A percentile compares a stretch with the other conserved stretches of the same genome.
Evolutionary conservation across 2,329 filamentous ascomycete species (phyloP).

Genomic region (Colletotrichum phormii): DNA sequence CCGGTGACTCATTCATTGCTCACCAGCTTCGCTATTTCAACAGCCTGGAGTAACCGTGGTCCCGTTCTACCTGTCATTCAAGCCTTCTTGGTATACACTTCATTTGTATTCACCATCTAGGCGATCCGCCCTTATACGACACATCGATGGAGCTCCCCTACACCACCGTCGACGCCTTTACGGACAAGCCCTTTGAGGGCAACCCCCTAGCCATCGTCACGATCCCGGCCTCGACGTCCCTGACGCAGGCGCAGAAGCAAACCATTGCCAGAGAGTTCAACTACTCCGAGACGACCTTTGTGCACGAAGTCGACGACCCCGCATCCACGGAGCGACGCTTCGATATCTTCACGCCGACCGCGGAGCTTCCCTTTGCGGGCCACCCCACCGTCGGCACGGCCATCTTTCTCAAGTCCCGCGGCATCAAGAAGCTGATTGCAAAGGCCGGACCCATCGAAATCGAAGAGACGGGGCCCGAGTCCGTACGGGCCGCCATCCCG

Average conservation of each 20-base stretch:
- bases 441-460: slow-evolving; percentile 69
- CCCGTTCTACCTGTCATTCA: background rate
- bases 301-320: slow-evolving; percentile 59
- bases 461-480: slow-evolving; percentile 47
- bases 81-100: background rate
- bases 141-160: slow-evolving; percentile 56
- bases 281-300: slow-evolving; percentile 72
- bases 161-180: slow-evolving; percentile 70
- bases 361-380: slow-evolving; percentile 71
- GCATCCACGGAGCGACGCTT: slow-evolving; percentile 54
- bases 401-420: slow-evolving; percentile 56
- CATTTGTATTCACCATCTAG: no score
- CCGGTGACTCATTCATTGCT: background rate
- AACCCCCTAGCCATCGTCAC: slow-evolving; percentile 72
- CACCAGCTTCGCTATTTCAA: background rate
- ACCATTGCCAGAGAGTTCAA: slow-evolving; percentile 72
- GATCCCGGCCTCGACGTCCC: slow-evolving; percentile 56
- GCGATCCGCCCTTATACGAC: background rate
- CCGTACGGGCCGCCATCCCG: slow-evolving; percentile 73
- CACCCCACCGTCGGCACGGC: slow-evolving; percentile 71
- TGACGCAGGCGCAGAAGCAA: slow-evolving; percentile 67
- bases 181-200: slow-evolving; percentile 61
- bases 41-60: background rate
- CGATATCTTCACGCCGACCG: slow-evolving; percentile 68
- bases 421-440: slow-evolving; percentile 59